These are phyloP conservation scores for Sporothrix pseudoabietina DNA, from an alignment of 2,329 filamentous ascomycete genomes.

Conservation along the genomic window DNA sequence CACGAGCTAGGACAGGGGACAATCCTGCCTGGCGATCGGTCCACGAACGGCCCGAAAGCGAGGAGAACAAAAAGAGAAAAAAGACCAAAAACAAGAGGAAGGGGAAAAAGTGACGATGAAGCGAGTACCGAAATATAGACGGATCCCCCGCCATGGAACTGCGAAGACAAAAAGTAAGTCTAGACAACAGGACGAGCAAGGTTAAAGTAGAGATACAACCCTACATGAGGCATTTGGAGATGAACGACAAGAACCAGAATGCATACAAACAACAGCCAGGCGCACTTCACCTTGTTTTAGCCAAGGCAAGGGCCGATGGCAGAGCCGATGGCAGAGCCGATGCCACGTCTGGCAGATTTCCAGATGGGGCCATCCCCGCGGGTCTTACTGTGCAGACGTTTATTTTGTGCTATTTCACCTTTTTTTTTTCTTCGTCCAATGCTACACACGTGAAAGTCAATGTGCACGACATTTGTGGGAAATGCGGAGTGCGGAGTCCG, in stretches of 20 bases:
- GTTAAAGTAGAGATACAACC: slow-evolving; percentile 5
- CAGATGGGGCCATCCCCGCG: neutral
- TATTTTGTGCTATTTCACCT: neutral
- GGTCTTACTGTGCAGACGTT: neutral
- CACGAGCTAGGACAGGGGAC: neutral
- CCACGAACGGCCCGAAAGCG: slow-evolving; percentile 23
- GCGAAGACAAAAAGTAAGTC: neutral
- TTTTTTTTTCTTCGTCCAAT: neutral
- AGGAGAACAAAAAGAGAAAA: neutral
- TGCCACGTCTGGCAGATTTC: slow-evolving; percentile 1
- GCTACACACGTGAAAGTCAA: slow-evolving; percentile 14
- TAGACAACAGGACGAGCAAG: neutral
- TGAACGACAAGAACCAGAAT: neutral
- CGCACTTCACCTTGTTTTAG: neutral
- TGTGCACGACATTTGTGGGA: neutral
- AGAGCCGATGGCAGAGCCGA: neutral
- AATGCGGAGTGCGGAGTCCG: slow-evolving; percentile 14
- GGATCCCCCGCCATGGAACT: neutral
- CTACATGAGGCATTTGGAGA: slow-evolving; percentile 5
- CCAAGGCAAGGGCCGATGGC: neutral
- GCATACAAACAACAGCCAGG: neutral
- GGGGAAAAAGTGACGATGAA: neutral
- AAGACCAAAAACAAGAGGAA: neutral
- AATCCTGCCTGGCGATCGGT: neutral
- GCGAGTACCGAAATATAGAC: neutral